Evolutionary conservation across 2,329 filamentous ascomycete species (phyloP), one percentile per base, ranked within the genome.

Genomic region (Periconia sp.): DNA sequence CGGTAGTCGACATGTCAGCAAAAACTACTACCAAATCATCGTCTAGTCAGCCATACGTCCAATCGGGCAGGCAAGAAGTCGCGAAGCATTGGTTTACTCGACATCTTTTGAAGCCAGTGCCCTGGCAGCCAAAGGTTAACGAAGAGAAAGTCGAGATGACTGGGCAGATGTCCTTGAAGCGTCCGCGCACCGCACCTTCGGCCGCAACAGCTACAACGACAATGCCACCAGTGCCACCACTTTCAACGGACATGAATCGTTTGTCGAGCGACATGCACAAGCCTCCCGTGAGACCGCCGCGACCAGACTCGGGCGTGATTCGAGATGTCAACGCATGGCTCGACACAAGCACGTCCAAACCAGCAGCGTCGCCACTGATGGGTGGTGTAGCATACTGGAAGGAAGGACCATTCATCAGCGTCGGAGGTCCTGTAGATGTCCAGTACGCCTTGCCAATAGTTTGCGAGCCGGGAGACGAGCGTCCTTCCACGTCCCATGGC

Each of bases 281-380:
- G 25, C 57, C 62, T n/a, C 48, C 16, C 51, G 21, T 54, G 54
- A n/a, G n/a, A 7, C 56, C 52, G 18, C 39, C 55, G 8, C 50
- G 64, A 40, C 57, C 63, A 18, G 49, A 61, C n/a, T 58, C 65
- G 1, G 50, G 39, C 24, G 43, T 61, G 9, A 48, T 61, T 10
- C 56, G 56, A 9, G 50, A 68, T 29, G 55, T 69, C 11, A 55
- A 64, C 33, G 63, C 59, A 31, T 68, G 66, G 66, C 49, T 69
- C 2, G 63, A 68, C 24, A 53, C 61, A 6, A 67, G 57, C 40
- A 45, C 52, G 23, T 54, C 37, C 19, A 56, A 48, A n/a, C 54
- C 60, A 1, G 54, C 59, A 7, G n/a, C n/a, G n/a, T 54, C 59
- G 31, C 57, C 59, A 3, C 40, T 69, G 13, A 69, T 69, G 66